phyloP scores from a whole-genome alignment of 208 protist species.

The Trypanosoma cruzi region DNA sequence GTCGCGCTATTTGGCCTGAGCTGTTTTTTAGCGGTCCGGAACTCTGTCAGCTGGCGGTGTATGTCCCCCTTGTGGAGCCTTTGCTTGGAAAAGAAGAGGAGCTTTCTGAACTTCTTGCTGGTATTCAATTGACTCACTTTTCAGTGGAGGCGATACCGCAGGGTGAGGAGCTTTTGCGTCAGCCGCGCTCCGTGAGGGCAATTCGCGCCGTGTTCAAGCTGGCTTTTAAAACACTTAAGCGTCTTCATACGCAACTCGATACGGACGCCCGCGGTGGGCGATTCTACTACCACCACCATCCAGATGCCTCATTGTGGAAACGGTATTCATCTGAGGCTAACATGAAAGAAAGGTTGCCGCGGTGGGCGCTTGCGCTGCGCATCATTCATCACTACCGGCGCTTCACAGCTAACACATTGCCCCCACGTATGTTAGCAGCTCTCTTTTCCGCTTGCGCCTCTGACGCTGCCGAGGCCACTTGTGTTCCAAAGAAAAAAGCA shows the following conservation, averaged over 20 bases:
- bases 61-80: slow-evolving; percentile 44
- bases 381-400: slow-evolving; percentile 31
- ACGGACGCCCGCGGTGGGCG: slow-evolving; percentile 25
- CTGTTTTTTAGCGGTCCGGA: slow-evolving; percentile 57
- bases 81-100: slow-evolving; percentile 7
- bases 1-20: slow-evolving; percentile 51
- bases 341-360: slow-evolving; percentile 1
- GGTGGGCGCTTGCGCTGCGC: slow-evolving; percentile 31
- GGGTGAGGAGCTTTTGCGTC: slow-evolving; percentile 25
- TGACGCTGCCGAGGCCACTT: slow-evolving; percentile 1
- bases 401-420: slow-evolving; percentile 9
- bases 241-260: slow-evolving; percentile 34
- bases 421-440: slow-evolving; percentile 18
- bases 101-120: slow-evolving; percentile 25
- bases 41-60: slow-evolving; percentile 71
- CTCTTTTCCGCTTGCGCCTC: slow-evolving; percentile 28
- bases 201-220: slow-evolving; percentile 27
- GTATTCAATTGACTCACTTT: slow-evolving; percentile 37
- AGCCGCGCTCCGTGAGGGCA: slow-evolving; percentile 20
- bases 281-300: slow-evolving; percentile 21
- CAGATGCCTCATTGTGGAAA: slow-evolving; percentile 16
- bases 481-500: background rate
- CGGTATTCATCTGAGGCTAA: background rate
- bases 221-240: slow-evolving; percentile 25
- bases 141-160: slow-evolving; percentile 28